phyloP scores from a whole-genome alignment of 352 stramenopile genomes.

The Blastocystis sp. region DNA sequence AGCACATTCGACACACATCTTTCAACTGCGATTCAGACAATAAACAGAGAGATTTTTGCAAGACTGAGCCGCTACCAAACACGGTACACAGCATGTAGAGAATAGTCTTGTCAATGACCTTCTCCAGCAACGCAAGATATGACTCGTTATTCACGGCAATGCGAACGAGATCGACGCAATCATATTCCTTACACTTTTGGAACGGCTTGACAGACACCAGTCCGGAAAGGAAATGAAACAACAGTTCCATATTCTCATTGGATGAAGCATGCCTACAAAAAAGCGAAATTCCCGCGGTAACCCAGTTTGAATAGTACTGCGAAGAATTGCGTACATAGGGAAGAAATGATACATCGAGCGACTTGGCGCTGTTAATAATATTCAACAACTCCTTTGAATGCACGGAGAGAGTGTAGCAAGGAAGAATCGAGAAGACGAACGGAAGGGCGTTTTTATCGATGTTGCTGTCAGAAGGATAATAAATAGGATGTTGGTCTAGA shows the following conservation, averaged over 20 bases:
- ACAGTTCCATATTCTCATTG: neutral
- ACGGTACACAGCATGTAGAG: neutral
- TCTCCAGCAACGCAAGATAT: neutral
- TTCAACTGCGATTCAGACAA: neutral
- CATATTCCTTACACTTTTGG: neutral
- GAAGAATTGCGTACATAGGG: neutral
- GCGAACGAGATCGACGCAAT: neutral
- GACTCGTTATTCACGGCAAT: neutral
- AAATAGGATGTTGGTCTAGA: neutral
- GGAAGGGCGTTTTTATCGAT: neutral
- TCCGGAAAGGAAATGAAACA: neutral
- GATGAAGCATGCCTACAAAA: neutral
- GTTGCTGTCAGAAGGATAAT: neutral
- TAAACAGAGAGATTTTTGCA: neutral
- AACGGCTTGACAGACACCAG: neutral
- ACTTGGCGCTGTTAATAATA: neutral
- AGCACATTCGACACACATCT: neutral
- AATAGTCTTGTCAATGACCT: neutral
- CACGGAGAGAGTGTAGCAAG: neutral
- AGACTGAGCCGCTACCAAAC: neutral
- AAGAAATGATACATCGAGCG: neutral
- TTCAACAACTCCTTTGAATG: neutral
- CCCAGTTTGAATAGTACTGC: neutral
- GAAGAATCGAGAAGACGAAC: neutral
- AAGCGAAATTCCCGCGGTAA: neutral